Conservation (phyloP, 805 yeast genomes). For the Lachancea kluyveri region DNA sequence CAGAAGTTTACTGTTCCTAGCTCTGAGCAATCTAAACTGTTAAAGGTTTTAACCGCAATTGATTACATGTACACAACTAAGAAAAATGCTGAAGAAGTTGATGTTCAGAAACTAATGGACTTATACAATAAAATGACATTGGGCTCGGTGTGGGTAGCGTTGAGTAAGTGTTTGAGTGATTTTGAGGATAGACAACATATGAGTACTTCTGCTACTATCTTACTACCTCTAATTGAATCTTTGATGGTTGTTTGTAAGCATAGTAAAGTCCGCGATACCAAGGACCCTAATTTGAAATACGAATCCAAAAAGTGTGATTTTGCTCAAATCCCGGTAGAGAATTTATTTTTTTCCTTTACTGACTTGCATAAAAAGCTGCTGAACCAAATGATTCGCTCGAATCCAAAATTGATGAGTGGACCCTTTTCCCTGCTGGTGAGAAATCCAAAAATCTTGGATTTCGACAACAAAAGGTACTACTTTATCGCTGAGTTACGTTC, state of each 20-base stretch:
- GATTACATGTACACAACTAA: constrained; percentile 64
- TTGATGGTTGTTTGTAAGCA: constrained; percentile 96
- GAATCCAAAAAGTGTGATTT: constrained; percentile 63
- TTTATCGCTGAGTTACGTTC: constrained; percentile 70
- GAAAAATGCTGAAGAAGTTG: constrained; percentile 19
- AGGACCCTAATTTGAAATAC: constrained; percentile 46
- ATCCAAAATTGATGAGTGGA: constrained; percentile 92
- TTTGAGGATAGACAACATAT: constrained; percentile 54
- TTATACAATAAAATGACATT: constrained; percentile 65
- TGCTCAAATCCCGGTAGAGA: constrained; percentile 68
- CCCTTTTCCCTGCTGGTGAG: constrained; percentile 85
- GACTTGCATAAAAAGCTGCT: constrained; percentile 81
- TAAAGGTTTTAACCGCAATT: constrained; percentile 79
- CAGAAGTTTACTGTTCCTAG: constrained; percentile 68
- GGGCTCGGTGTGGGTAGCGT: constrained; percentile 79
- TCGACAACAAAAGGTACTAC: constrained; percentile 86
- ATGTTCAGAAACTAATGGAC: constrained; percentile 43
- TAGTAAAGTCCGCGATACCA: constrained; percentile 46
- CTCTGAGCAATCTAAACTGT: constrained; percentile 83
- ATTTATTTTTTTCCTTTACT: constrained; percentile 77
- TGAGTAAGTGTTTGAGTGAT: constrained; percentile 62
- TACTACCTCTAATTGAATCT: constrained; percentile 84
- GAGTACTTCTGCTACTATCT: constrained; percentile 65
- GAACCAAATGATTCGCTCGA: constrained; percentile 85
- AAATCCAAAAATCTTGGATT: constrained; percentile 85